Evolutionary conservation across 352 stramenopile genomes (phyloP).

Genomic region (Phytophthora melonis): DNA sequence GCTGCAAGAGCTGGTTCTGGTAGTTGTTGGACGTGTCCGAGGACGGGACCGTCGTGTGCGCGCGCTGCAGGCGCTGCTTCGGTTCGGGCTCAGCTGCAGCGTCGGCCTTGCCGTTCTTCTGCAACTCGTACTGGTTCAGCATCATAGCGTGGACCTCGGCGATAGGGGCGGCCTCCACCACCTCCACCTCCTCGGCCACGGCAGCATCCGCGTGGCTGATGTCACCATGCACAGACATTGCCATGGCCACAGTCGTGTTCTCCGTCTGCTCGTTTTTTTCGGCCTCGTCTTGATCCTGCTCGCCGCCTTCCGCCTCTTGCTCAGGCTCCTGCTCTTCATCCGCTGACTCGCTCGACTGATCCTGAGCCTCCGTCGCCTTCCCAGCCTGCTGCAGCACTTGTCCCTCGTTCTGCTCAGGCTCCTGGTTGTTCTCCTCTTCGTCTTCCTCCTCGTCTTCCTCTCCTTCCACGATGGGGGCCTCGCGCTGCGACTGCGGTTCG

Average conservation of each 20-base stretch:
- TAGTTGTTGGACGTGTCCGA: slow-evolving; percentile 36
- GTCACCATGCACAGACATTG: slow-evolving; percentile 1
- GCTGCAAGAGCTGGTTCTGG: slow-evolving; percentile 74
- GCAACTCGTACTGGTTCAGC: slow-evolving; percentile 29
- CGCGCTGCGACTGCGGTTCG: slow-evolving; percentile 22
- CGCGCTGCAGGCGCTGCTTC: slow-evolving; percentile 28
- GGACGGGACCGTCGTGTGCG: slow-evolving; percentile 38
- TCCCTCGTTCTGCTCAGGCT: not conserved
- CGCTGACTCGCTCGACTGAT: not conserved
- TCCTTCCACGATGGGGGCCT: slow-evolving; percentile 42
- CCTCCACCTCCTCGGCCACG: slow-evolving; percentile 31
- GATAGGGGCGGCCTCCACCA: slow-evolving; percentile 36
- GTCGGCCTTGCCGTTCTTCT: slow-evolving; percentile 17
- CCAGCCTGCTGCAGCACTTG: not conserved
- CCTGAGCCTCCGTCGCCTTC: not conserved
- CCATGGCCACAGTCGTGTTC: slow-evolving; percentile 10
- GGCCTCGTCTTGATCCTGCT: slow-evolving; percentile 9
- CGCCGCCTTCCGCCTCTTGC: not conserved
- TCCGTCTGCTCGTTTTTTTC: not conserved
- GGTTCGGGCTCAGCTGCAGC: slow-evolving; percentile 7
- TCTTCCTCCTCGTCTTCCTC: slow-evolving; percentile 32
- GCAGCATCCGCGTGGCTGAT: slow-evolving; percentile 8
- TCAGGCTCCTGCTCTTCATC: slow-evolving; percentile 7
- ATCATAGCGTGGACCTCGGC: slow-evolving; percentile 36
- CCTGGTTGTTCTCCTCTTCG: not conserved